phyloP scores from a whole-genome alignment of 495 filamentous ascomycete genomes.

The Neurospora sp. region DNA sequence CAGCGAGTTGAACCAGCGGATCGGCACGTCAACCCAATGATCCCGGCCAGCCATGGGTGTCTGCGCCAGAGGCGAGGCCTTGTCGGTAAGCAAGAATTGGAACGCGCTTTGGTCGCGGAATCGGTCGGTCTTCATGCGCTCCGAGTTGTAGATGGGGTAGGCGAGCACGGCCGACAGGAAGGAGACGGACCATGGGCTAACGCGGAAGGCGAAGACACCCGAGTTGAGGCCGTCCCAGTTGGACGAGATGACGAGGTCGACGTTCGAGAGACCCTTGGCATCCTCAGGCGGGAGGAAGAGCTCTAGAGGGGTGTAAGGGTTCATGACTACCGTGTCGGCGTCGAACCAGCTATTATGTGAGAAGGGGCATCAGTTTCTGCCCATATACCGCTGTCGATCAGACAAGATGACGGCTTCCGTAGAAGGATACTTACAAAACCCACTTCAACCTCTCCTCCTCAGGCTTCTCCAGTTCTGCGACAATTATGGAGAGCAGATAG shows the following conservation, averaged over 20 bases:
- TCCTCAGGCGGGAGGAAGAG: constrained; percentile 40
- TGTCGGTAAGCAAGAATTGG: constrained; percentile 13
- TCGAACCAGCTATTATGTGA: constrained; percentile 36
- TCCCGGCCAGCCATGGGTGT: constrained; percentile 12
- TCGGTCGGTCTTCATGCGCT: constrained; percentile 21
- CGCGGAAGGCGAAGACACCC: constrained; percentile 42
- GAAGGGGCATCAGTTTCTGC: background rate
- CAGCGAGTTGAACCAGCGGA: constrained; percentile 23
- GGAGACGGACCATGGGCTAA: constrained; percentile 39
- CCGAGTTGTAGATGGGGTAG: constrained; percentile 32
- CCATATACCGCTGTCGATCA: background rate
- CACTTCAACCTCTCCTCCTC: constrained; percentile 37
- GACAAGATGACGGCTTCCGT: background rate
- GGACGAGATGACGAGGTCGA: constrained; percentile 37
- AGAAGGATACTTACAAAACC: constrained; percentile 32
- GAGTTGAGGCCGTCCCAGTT: constrained; percentile 50
- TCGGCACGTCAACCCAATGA: constrained; percentile 19
- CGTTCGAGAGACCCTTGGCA: constrained; percentile 20
- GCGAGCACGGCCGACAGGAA: constrained; percentile 36
- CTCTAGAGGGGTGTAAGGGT: constrained; percentile 41
- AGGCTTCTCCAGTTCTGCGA: constrained; percentile 41
- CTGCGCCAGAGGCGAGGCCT: constrained; percentile 10
- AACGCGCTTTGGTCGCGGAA: constrained; percentile 23
- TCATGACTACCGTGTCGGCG: constrained; percentile 42
- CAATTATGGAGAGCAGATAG: constrained; percentile 36